phyloP scores from a whole-genome alignment of 1,284 basidiomycete genomes.

The Lignosus rhinocerotis region DNA sequence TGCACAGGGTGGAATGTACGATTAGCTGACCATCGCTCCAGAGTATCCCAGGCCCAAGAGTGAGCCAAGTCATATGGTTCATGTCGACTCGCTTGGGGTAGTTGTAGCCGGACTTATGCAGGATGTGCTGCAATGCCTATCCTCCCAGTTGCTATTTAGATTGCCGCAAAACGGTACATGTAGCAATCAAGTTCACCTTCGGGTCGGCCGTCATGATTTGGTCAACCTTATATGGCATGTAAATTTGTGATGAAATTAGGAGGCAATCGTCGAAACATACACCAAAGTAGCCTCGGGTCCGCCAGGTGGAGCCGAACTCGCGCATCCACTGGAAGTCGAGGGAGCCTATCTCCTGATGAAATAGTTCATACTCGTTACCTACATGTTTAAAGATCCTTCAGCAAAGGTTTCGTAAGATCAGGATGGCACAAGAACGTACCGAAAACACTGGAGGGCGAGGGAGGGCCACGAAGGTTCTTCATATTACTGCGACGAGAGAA shows the following conservation, averaged over 20 bases:
- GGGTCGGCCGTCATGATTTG: conserved; percentile 18
- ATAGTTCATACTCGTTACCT: conserved; percentile 23
- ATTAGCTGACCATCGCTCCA: conserved; percentile 21
- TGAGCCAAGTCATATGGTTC: conserved; percentile 11
- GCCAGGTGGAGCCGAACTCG: conserved; percentile 28
- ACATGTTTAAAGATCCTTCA: background rate
- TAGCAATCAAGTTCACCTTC: conserved; percentile 9
- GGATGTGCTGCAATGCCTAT: conserved; percentile 30
- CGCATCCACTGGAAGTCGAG: conserved; percentile 25
- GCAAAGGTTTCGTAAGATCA: too few relatives aligned
- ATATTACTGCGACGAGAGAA: background rate
- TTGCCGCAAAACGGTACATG: background rate
- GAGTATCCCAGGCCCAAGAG: conserved; percentile 23
- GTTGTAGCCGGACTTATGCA: conserved; percentile 30
- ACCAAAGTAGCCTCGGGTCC: conserved; percentile 15
- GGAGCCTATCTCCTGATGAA: conserved; percentile 23
- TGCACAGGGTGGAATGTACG: background rate
- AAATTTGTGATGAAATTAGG: background rate
- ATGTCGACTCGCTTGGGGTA: conserved; percentile 25
- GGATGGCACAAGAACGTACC: background rate
- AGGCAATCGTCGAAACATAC: conserved; percentile 6
- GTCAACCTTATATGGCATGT: background rate
- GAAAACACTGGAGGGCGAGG: background rate
- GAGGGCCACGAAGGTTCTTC: background rate
- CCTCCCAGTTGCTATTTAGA: background rate